Conservation (phyloP, 345 rosid species). For the Moricandia moricandioides region DNA sequence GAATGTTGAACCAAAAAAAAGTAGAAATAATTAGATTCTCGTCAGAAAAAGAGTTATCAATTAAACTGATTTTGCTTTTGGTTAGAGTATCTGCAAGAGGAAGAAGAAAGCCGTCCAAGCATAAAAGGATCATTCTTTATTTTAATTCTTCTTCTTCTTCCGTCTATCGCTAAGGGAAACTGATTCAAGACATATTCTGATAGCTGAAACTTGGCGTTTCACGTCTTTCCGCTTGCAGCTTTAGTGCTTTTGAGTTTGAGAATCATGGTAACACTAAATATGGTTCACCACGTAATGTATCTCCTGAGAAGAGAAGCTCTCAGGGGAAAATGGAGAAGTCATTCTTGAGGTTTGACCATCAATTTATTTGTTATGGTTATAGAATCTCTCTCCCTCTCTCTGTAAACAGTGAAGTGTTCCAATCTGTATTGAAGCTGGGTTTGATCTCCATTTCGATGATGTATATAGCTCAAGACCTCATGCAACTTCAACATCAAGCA, state of each 20-base stretch:
- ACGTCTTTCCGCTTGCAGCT: slow-evolving; percentile 61
- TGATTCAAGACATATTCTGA: no score
- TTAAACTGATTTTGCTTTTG: no score
- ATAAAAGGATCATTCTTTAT: no score
- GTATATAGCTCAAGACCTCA: slow-evolving; percentile 65
- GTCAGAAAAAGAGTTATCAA: no score
- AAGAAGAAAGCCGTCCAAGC: no score
- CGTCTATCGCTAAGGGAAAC: no score
- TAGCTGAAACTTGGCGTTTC: no score
- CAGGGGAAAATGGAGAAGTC: slow-evolving; percentile 99
- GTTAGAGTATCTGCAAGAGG: no score
- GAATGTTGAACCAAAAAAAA: no score
- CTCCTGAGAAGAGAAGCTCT: slow-evolving; percentile 65
- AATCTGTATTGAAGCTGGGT: slow-evolving; percentile 43
- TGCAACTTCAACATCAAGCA: slow-evolving; percentile 39
- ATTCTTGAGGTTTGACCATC: slow-evolving; percentile 68
- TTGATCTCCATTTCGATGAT: slow-evolving; percentile 78
- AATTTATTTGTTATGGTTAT: neutral
- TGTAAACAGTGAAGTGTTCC: neutral
- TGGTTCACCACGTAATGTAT: slow-evolving; percentile 63
- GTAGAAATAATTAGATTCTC: no score
- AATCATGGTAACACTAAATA: slow-evolving; percentile 85
- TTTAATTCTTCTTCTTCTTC: no score
- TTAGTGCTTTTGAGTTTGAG: slow-evolving; percentile 79
- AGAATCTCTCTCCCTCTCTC: neutral